Percentiles rank a stretch among this genome's conserved stretches.
Conservation (phyloP, 257 asterid genomes). For the Avicennia marina region DNA sequence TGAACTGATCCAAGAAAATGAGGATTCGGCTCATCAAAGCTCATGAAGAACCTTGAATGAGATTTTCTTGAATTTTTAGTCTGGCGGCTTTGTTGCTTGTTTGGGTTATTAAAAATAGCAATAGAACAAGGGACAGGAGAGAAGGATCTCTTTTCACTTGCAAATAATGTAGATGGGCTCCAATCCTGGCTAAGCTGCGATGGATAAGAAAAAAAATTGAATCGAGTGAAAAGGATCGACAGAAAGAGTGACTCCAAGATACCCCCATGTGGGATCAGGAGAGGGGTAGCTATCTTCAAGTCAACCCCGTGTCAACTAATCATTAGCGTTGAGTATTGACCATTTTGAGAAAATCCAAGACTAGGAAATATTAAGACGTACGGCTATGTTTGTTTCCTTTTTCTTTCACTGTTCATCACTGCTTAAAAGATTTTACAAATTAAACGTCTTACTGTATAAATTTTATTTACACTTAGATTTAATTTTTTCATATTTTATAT, state of each 20-base stretch:
- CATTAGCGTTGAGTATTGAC: not conserved
- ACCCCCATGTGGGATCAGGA: no score
- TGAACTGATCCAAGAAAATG: conserved; percentile 16
- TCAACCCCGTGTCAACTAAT: conserved; percentile 15
- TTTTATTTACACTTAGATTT: no score
- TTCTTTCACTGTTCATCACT: no score
- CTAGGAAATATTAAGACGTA: no score
- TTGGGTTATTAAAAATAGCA: conserved; percentile 16
- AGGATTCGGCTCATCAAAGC: conserved; percentile 15
- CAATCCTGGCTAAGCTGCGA: conserved; percentile 10
- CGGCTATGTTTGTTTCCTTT: no score
- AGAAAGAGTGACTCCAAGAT: no score
- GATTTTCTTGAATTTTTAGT: conserved; percentile 16
- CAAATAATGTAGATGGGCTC: not conserved
- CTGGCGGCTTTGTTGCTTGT: conserved; percentile 10
- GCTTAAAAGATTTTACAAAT: no score
- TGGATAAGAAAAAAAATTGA: conserved; percentile 7
- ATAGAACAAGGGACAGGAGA: conserved; percentile 7
- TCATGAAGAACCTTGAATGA: conserved; percentile 8
- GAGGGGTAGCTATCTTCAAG: conserved; percentile 3
- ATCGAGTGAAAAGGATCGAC: not conserved
- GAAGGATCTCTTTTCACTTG: not conserved
- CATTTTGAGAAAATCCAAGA: no score
- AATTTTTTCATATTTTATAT: no score
- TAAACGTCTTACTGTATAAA: no score